These are phyloP conservation scores for Ustilago sp. DNA, from an alignment of 1,284 basidiomycete species.

Conservation along the genomic window DNA sequence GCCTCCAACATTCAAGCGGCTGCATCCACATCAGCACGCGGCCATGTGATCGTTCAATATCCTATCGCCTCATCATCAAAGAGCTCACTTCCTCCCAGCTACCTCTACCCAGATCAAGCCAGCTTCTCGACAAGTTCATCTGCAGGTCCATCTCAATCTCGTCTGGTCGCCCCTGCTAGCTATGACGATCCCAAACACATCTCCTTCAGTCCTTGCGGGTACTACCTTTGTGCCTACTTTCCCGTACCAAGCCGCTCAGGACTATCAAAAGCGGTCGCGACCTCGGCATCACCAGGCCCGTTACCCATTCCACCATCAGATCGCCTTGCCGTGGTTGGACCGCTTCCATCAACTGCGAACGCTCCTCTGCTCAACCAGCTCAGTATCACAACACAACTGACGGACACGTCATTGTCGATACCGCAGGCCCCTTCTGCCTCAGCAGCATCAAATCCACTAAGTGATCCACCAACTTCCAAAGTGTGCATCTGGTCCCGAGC, in stretches of 20 bases:
- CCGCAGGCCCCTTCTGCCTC: slow-evolving; percentile 1
- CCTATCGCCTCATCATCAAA: slow-evolving; percentile 19
- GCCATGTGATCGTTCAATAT: slow-evolving; percentile 34
- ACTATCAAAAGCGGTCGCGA: not conserved
- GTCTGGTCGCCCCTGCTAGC: not conserved
- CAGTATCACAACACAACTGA: not conserved
- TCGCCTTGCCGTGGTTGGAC: not conserved
- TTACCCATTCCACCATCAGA: not conserved
- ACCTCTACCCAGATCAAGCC: slow-evolving; percentile 27
- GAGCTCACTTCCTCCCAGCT: slow-evolving; percentile 6
- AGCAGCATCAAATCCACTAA: not conserved
- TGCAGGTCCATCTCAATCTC: slow-evolving; percentile 19
- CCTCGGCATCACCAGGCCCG: not conserved
- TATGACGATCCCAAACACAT: slow-evolving; percentile 39
- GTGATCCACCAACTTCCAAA: slow-evolving; percentile 7
- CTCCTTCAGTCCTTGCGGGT: slow-evolving; percentile 52
- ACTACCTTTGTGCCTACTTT: slow-evolving; percentile 46
- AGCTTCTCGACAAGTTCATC: slow-evolving; percentile 3
- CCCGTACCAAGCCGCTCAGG: not conserved
- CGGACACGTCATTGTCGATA: not conserved
- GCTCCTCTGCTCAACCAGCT: slow-evolving; percentile 10
- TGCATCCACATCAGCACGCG: slow-evolving; percentile 8
- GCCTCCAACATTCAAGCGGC: slow-evolving; percentile 33
- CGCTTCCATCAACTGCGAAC: not conserved
- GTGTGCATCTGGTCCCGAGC: slow-evolving; percentile 51